Conservation (phyloP, 2,329 filamentous ascomycete species). For the Cladosporium halotolerans region DNA sequence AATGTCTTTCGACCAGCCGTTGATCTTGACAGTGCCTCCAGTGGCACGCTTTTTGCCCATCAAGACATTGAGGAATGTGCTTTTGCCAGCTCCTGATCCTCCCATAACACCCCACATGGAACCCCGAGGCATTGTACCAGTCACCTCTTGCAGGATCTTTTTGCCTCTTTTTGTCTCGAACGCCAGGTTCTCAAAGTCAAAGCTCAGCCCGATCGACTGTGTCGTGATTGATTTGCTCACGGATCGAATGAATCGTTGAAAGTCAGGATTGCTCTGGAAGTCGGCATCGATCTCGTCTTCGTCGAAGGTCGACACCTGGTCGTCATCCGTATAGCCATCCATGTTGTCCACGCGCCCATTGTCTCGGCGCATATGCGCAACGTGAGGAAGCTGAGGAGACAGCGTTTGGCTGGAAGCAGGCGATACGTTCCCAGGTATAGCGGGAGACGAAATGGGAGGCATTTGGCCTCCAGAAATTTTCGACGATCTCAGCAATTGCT, state of each 20-base stretch:
- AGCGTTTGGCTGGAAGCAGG: conserved; percentile 6
- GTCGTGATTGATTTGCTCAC: conserved; percentile 48
- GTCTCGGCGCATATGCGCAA: conserved; percentile 16
- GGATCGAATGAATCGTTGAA: conserved; percentile 48
- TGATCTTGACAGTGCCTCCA: conserved; percentile 46
- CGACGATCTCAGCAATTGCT: neutral
- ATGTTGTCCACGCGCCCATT: conserved; percentile 23
- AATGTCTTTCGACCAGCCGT: conserved; percentile 40
- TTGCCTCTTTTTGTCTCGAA: conserved; percentile 71
- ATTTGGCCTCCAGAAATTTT: neutral
- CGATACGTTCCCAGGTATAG: neutral
- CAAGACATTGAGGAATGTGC: conserved; percentile 55
- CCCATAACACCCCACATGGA: conserved; percentile 56
- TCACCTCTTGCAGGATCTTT: conserved; percentile 67
- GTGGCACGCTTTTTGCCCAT: conserved; percentile 53
- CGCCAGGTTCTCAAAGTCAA: conserved; percentile 67
- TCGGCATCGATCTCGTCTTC: conserved; percentile 24
- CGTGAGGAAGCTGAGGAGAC: conserved; percentile 1
- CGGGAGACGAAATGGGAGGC: conserved; percentile 11
- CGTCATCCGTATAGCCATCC: conserved; percentile 21
- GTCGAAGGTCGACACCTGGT: conserved; percentile 25
- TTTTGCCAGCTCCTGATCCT: conserved; percentile 54
- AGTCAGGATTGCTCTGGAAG: conserved; percentile 31
- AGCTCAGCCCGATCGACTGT: conserved; percentile 48
- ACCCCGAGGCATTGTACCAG: conserved; percentile 49